Percentiles rank a stretch among this genome's conserved stretches.
Evolutionary conservation across 176 grass and related monocot genomes (phyloP).

Genomic region (Saccharum officinarum): DNA sequence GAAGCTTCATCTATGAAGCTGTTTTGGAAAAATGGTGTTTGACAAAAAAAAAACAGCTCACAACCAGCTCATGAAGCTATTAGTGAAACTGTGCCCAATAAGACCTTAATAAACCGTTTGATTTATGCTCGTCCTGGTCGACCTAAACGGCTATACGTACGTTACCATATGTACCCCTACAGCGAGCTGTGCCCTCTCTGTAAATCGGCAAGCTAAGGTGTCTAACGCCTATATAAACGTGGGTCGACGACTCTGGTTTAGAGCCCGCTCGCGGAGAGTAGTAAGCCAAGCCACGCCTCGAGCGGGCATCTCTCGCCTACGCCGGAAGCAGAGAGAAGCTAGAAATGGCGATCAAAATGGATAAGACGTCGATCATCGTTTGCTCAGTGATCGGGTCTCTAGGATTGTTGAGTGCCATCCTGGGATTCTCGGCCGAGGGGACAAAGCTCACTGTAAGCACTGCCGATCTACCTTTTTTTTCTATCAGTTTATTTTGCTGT

Average conservation of each 20-base stretch:
- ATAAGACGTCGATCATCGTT: slow-evolving; percentile 9
- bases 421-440: background rate
- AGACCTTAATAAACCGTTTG: background rate
- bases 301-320: background rate
- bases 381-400: slow-evolving; percentile 19
- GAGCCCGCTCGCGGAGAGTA: background rate
- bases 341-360: background rate
- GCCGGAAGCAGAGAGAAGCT: background rate
- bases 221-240: background rate
- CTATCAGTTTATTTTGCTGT: background rate
- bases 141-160: background rate
- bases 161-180: background rate
- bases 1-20: too few relatives aligned
- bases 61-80: too few relatives aligned
- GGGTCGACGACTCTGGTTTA: background rate
- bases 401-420: slow-evolving; percentile 1
- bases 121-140: background rate
- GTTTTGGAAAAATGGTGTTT: too few relatives aligned
- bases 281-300: background rate
- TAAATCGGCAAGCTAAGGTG: too few relatives aligned
- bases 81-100: too few relatives aligned
- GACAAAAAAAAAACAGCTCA: too few relatives aligned
- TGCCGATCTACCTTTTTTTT: background rate
- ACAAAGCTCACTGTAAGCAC: background rate
- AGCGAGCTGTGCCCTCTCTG: background rate